Base-by-base conservation (phyloP, 768 basidiomycete genomes). In the Pulveroboletus sp. region DNA sequence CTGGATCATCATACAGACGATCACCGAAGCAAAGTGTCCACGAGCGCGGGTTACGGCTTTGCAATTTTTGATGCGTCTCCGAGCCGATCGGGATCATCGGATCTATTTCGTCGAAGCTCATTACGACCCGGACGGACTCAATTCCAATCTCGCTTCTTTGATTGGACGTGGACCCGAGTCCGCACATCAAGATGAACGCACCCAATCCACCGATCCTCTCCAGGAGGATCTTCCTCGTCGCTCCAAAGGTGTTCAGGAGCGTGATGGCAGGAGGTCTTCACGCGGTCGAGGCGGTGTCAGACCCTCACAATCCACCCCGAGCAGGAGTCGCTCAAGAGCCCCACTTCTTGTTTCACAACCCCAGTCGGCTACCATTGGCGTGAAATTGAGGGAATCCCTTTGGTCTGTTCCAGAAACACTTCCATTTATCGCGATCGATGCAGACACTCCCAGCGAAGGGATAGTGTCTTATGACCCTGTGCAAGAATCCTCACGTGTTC, bases 51-150 rank as follows among this genome's bases (percentile, higher is more conserved):
- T 98, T 16, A 73, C 81, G 12, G 76, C 86, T 5, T 72, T 98
- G 17, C 90, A 93, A 62, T 96, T 95, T 73, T 64, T 96, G 55
- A 82, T 93, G 74, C 82, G 91, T 13, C 73, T 98, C 17, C 78
- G 95, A 47, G 93, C 89, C 1, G 94, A 96, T 63, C 82, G 89
- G 1, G 88, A 93, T 57, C 95, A 99, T 61, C 77, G 85, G 11
- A 61, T 98, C 34, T 96, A 85, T 65, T 85, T 86, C 48, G 75
- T 79, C 17, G 70, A 76, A 37, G 68, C 67, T 14, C 72, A 69
- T 17, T 74, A 76, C 54, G 85, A 87, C 54, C 69, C 73, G 2
- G 76, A 86, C 44, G 79, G 80, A 7, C 74, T 84, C 36, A 75
- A 82, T 24, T 57, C 65, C 5, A 73, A 74, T 37, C 79, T 92